Percentiles rank a stretch among this genome's conserved stretches.
Evolutionary conservation across 2,329 filamentous ascomycete genomes (phyloP).

Genomic region (Xylariaceae sp.): DNA sequence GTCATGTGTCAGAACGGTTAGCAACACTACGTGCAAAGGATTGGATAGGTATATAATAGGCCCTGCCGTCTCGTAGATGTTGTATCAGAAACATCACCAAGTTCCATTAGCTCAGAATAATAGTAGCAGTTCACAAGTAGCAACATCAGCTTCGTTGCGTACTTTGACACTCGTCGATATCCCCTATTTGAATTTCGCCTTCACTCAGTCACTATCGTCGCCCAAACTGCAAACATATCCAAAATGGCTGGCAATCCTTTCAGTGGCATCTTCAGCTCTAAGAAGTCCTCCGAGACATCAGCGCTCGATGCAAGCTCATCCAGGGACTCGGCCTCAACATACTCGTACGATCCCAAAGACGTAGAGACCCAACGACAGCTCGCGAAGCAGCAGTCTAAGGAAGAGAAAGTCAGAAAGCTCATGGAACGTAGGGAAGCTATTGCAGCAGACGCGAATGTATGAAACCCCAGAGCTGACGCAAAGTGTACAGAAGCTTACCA

Average conservation of each 20-base stretch:
- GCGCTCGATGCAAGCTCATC: neutral
- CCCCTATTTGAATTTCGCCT: too few species aligned
- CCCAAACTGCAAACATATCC: neutral
- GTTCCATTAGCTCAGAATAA: too few species aligned
- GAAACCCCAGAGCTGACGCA: neutral
- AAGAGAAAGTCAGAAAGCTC: constrained; percentile 6
- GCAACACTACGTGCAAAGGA: too few species aligned
- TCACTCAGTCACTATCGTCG: neutral
- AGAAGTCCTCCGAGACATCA: constrained; percentile 2
- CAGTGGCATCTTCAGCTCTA: neutral
- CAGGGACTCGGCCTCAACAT: constrained; percentile 17
- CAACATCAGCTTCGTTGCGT: too few species aligned
- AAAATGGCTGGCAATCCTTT: constrained; percentile 11
- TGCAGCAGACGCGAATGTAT: neutral
- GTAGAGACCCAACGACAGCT: neutral
- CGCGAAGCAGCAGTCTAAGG: constrained; percentile 1
- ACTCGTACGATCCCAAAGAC: constrained; percentile 14
- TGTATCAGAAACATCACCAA: too few species aligned
- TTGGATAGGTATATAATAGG: too few species aligned
- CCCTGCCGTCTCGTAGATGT: too few species aligned
- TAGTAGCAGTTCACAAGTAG: too few species aligned
- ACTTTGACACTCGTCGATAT: too few species aligned
- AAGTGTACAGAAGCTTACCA: neutral
- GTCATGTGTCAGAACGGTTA: too few species aligned
- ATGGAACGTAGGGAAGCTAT: constrained; percentile 8